Conservation (phyloP, 768 basidiomycete genomes). For the Lentinula raphanica region DNA sequence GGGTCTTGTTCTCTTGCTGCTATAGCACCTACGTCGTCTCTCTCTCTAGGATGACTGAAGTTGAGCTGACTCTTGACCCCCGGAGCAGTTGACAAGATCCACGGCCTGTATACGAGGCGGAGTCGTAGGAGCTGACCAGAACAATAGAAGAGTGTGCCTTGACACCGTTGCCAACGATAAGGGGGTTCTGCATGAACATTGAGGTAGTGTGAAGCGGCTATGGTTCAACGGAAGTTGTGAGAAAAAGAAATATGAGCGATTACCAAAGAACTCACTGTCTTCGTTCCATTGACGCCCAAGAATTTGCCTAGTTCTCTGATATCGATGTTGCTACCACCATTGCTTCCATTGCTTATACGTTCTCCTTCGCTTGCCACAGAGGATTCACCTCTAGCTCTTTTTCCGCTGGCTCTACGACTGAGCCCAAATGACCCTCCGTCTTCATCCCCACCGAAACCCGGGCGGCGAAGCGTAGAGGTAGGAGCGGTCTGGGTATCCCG, state of each 20-base stretch:
- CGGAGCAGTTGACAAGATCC: constrained; percentile 81
- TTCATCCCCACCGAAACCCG: constrained; percentile 17
- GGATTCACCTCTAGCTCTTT: not conserved
- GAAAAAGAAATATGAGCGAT: constrained; percentile 10
- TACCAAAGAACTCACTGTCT: constrained; percentile 33
- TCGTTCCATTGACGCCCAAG: constrained; percentile 19
- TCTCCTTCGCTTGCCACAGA: not conserved
- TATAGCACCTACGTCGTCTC: constrained; percentile 82
- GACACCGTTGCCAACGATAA: constrained; percentile 77
- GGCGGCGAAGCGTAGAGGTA: constrained; percentile 53
- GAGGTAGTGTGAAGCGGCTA: constrained; percentile 90
- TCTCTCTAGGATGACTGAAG: constrained; percentile 73
- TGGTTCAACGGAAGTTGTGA: constrained; percentile 13
- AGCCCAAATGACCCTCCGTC: constrained; percentile 49
- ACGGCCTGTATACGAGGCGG: constrained; percentile 22
- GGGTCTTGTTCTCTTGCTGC: constrained; percentile 65
- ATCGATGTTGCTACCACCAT: constrained; percentile 1
- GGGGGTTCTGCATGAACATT: constrained; percentile 84
- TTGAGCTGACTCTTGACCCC: constrained; percentile 80
- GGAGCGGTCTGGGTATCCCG: constrained; percentile 28
- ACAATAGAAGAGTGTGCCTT: constrained; percentile 80
- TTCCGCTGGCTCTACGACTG: constrained; percentile 30
- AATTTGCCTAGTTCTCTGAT: constrained; percentile 6
- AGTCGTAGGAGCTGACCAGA: constrained; percentile 82
- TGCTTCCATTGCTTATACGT: not conserved